Base-by-base conservation (phyloP, 1,139 yeast species). In the Debaryomyces coudertii region DNA sequence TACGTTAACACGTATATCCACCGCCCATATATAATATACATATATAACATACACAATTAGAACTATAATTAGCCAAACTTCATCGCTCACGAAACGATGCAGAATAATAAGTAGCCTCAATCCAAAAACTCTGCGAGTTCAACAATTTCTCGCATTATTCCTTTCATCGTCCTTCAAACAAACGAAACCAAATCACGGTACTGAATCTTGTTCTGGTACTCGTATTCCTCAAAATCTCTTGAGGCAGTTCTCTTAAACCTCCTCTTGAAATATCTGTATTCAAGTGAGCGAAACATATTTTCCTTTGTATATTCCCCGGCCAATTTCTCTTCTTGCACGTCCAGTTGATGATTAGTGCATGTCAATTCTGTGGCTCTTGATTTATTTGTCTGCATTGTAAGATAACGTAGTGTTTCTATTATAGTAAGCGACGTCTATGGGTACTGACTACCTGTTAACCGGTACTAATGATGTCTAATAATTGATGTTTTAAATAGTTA, bases 151-250 rank as follows among this genome's bases (percentile, higher is more conserved):
- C 16, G 12, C 38, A 7, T 28, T 2, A 7, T 8, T 24, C 38
- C 16, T 36, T 18, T 22, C n/a, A n/a, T n/a, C n/a, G n/a, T n/a
- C 41, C 36, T 7, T 29, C 28, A 40, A 15, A 40, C 18, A 23
- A 40, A 40, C 16, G 43, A 31, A 12, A 40, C 43, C 31, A 40
- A 24, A 31, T 30, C 30, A 18, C 43, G 43, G 30, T 40, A 40
- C 7, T 40, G 43, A 24, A 40, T 40, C 30, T 40, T 40, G 22
- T 40, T 40, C 33, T 40, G 37, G 36, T 29, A 40, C 14, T 40
- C 36, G 36, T 30, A 40, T 31, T 40, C 43, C 4, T 40, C 43
- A 22, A 40, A 40, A 18, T 31, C 23, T 1, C 36, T 29, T 4
- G 22, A 3, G 3, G 43, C 20, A 8, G 22, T 23, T n/a, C 23